phyloP scores from a whole-genome alignment of 805 yeast species.

The Lipomyces oligophaga region DNA sequence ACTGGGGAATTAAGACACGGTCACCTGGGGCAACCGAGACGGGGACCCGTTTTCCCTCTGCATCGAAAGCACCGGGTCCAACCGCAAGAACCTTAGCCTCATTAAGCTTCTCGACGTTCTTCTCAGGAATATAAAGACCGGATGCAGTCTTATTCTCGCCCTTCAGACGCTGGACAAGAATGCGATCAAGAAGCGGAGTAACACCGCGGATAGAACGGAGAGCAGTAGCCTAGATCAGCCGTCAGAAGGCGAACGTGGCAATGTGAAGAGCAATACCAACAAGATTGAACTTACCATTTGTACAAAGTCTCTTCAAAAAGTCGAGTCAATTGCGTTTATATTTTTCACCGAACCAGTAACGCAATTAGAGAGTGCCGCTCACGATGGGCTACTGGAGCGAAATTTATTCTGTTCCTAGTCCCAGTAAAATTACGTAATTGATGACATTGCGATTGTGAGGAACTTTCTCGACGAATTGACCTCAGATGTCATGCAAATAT shows the following conservation, averaged over 20 bases:
- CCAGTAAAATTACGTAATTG: no score
- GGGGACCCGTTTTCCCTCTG: constrained; percentile 66
- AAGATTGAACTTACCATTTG: no score
- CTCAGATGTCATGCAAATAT: no score
- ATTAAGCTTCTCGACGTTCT: constrained; percentile 89
- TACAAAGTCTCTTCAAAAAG: not conserved
- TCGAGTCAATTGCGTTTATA: not conserved
- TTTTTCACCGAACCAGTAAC: no score
- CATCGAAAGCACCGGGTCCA: constrained; percentile 86
- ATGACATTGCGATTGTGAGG: no score
- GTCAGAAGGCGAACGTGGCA: no score
- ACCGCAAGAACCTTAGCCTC: constrained; percentile 89
- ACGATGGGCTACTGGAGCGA: no score
- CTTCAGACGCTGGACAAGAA: constrained; percentile 89
- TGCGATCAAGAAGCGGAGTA: constrained; percentile 92
- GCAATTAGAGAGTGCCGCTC: no score
- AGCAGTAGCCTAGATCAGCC: constrained; percentile 40
- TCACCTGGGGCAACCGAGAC: constrained; percentile 86
- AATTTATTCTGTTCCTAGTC: no score
- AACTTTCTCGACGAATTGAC: no score
- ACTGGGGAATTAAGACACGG: constrained; percentile 87
- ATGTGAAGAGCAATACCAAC: no score
- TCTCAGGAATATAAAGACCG: constrained; percentile 92
- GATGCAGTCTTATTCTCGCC: constrained; percentile 88
- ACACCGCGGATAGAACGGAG: constrained; percentile 80